A percentile compares a stretch with the other conserved stretches of the same genome.
These are phyloP conservation scores for Botrytis byssoidea DNA, from an alignment of 2,329 filamentous ascomycete species.

Conservation along the genomic window DNA sequence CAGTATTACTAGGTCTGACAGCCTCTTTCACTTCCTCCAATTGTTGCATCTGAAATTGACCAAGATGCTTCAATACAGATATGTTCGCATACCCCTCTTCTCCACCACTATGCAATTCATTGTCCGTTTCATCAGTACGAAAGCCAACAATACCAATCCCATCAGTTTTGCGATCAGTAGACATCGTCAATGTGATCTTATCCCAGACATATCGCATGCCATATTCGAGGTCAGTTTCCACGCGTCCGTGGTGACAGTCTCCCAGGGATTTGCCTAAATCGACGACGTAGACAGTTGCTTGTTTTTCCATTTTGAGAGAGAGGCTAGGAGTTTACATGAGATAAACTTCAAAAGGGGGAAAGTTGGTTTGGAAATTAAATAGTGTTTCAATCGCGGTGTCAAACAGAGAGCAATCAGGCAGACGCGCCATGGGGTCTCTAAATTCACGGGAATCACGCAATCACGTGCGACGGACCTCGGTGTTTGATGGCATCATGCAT, in stretches of 20 bases:
- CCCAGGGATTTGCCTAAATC: constrained; percentile 88
- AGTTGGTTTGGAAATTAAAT: not conserved
- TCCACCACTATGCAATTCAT: constrained; percentile 52
- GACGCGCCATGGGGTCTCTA: constrained; percentile 7
- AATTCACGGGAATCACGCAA: not conserved
- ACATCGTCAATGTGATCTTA: constrained; percentile 74
- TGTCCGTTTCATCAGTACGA: constrained; percentile 73
- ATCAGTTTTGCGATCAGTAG: constrained; percentile 67
- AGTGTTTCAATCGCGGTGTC: not conserved
- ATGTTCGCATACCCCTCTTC: constrained; percentile 79
- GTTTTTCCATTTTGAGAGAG: constrained; percentile 72
- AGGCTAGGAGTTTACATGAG: not conserved
- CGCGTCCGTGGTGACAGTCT: constrained; percentile 65
- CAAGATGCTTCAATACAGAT: constrained; percentile 69
- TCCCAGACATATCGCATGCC: constrained; percentile 93
- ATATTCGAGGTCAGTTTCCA: constrained; percentile 82
- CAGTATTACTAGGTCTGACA: constrained; percentile 66
- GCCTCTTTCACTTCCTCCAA: constrained; percentile 62
- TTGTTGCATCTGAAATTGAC: constrained; percentile 61
- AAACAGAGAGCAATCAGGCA: constrained; percentile 6
- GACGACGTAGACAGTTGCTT: constrained; percentile 88
- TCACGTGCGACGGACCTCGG: constrained; percentile 19
- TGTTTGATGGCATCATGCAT: not conserved
- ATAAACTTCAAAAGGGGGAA: not conserved
- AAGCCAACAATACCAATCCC: constrained; percentile 78